Percentiles rank a stretch among this genome's conserved stretches.
phyloP scores from a whole-genome alignment of 2,329 filamentous ascomycete genomes.

The Chaetomium olivaceum region DNA sequence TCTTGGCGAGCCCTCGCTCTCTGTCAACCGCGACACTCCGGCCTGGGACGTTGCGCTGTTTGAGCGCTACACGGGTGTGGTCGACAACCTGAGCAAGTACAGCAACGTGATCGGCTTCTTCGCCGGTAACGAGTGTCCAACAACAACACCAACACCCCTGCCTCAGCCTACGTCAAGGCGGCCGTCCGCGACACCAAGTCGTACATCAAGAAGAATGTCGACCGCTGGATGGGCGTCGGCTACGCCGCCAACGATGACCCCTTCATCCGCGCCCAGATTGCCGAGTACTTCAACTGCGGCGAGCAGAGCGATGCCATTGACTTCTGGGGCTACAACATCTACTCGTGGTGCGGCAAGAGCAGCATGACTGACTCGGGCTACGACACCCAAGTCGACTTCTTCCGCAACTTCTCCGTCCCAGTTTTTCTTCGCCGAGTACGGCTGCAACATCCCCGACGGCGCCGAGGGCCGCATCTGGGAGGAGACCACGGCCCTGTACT shows the following conservation, averaged over 20 bases:
- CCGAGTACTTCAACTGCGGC: constrained; percentile 94
- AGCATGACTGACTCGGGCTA: constrained; percentile 77
- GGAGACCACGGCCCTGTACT: constrained; percentile 82
- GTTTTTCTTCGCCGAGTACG: constrained; percentile 98
- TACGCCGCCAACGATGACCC: constrained; percentile 95
- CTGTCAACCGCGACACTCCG: constrained; percentile 81
- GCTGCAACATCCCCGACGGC: constrained; percentile 72
- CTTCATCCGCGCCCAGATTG: constrained; percentile 76
- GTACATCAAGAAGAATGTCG: constrained; percentile 80
- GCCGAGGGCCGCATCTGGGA: constrained; percentile 73
- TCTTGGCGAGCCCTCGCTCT: constrained; percentile 75
- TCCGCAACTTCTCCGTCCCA: constrained; percentile 84
- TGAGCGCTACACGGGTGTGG: constrained; percentile 76
- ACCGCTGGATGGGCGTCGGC: constrained; percentile 82
- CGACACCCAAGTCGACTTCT: constrained; percentile 79
- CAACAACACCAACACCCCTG: constrained; percentile 80
- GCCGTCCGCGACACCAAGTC: constrained; percentile 94
- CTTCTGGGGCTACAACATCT: constrained; percentile 99
- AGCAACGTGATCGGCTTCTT: constrained; percentile 96
- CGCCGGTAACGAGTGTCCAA: constrained; percentile 97
- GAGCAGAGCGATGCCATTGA: constrained; percentile 68
- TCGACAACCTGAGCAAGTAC: constrained; percentile 81
- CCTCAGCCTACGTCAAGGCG: constrained; percentile 95
- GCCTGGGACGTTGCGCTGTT: constrained; percentile 78
- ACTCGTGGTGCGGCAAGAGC: constrained; percentile 95